A percentile compares a stretch with the other conserved stretches of the same genome.
Evolutionary conservation across 208 protist genomes (phyloP).

Genomic region (Acanthamoeba castellanii): DNA sequence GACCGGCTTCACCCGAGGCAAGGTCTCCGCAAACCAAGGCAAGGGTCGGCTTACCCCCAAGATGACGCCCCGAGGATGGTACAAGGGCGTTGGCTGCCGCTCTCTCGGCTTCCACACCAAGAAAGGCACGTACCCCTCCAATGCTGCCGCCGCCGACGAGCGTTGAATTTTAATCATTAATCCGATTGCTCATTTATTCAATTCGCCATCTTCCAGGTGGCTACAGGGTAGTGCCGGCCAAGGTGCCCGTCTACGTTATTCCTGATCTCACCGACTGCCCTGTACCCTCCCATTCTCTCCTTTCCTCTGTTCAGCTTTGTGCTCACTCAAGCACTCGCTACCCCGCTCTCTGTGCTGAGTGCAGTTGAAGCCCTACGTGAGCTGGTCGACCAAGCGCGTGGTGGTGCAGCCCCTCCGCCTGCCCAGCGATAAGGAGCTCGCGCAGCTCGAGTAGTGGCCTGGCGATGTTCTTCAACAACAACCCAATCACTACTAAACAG

Average conservation of each 20-base stretch:
- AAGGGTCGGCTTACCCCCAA: conserved; percentile 36
- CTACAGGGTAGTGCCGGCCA: neutral
- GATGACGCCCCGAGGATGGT: conserved; percentile 32
- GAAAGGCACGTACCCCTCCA: neutral
- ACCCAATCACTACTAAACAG: no score
- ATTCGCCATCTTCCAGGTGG: neutral
- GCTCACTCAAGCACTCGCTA: neutral
- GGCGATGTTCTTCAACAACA: neutral
- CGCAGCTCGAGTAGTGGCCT: neutral
- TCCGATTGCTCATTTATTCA: neutral
- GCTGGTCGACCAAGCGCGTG: conserved; percentile 32
- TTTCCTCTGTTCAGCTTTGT: neutral
- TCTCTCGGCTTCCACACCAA: conserved; percentile 35
- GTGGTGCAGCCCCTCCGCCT: neutral
- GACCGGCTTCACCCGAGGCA: neutral
- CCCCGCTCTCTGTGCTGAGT: neutral
- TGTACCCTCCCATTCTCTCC: neutral
- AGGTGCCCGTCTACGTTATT: conserved; percentile 53
- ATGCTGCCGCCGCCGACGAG: neutral
- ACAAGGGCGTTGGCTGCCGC: conserved; percentile 54
- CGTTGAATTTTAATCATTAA: neutral
- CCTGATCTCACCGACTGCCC: conserved; percentile 50
- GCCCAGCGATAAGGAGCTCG: conserved; percentile 13
- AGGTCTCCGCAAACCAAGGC: neutral
- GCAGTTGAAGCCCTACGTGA: conserved; percentile 56